Evolutionary conservation across 2,329 filamentous ascomycete species (phyloP).

Genomic region (Xylariaceae sp.): DNA sequence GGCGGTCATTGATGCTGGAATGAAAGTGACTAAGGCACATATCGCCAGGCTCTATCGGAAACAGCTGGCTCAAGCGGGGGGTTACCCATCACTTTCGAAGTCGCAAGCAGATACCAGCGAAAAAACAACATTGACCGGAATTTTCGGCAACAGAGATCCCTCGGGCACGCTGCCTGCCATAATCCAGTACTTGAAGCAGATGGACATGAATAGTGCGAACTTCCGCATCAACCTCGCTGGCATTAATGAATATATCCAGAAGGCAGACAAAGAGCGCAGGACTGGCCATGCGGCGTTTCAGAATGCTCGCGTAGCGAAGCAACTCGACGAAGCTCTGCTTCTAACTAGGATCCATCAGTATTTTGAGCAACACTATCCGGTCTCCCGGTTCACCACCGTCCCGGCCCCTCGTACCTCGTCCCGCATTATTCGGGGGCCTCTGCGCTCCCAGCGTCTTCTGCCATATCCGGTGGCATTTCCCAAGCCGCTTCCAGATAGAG

Average conservation of each 20-base stretch:
- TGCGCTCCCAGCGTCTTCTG: conserved; percentile 14
- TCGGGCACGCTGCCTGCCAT: neutral
- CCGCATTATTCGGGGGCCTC: neutral
- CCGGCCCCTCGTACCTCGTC: too few species aligned
- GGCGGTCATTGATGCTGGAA: too few species aligned
- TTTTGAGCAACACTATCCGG: conserved; percentile 7
- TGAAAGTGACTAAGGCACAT: too few species aligned
- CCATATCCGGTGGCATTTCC: conserved; percentile 18
- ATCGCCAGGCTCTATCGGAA: too few species aligned
- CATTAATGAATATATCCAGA: neutral
- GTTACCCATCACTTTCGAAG: too few species aligned
- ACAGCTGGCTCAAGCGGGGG: too few species aligned
- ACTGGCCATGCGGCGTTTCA: conserved; percentile 6
- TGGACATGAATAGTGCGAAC: neutral
- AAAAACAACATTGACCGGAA: too few species aligned
- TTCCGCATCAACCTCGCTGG: neutral
- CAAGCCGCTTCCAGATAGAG: conserved; percentile 11
- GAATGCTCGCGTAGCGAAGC: conserved; percentile 8
- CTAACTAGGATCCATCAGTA: conserved; percentile 18
- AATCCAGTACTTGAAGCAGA: neutral
- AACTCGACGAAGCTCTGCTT: conserved; percentile 19
- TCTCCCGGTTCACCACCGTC: too few species aligned
- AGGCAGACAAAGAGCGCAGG: neutral
- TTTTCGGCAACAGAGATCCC: neutral
- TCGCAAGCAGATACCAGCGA: too few species aligned